Evolutionary conservation across 129 eudicot genomes (phyloP).

Genomic region (Glebionis coronaria): DNA sequence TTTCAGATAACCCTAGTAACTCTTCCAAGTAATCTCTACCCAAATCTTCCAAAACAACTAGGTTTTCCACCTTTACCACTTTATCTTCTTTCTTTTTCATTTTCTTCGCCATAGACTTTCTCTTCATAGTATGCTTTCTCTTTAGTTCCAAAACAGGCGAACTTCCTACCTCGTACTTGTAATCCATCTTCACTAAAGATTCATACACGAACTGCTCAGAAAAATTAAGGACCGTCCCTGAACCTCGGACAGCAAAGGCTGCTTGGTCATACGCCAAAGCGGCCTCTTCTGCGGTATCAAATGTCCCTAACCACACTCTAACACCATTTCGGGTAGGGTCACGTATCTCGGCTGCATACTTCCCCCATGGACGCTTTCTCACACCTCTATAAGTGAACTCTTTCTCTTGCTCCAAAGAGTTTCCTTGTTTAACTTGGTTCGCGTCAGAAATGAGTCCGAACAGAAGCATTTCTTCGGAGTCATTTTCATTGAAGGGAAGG

Average conservation of each 20-base stretch:
- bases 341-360: slow-evolving; percentile 44
- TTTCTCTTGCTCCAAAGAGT: background rate
- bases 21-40: slow-evolving; percentile 44
- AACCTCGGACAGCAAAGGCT: slow-evolving; percentile 33
- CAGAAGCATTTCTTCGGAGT: slow-evolving; percentile 41
- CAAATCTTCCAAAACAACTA: slow-evolving; percentile 41
- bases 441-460: slow-evolving; percentile 24
- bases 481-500: slow-evolving; percentile 39
- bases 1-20: slow-evolving; percentile 29
- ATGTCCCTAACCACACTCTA: slow-evolving; percentile 45
- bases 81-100: slow-evolving; percentile 11
- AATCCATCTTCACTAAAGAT: slow-evolving; percentile 33
- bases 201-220: slow-evolving; percentile 30
- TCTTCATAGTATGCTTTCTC: slow-evolving; percentile 29
- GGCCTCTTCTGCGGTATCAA: slow-evolving; percentile 45
- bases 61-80: slow-evolving; percentile 18
- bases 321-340: slow-evolving; percentile 39
- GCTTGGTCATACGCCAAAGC: slow-evolving; percentile 46
- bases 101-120: slow-evolving; percentile 22
- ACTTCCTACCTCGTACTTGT: slow-evolving; percentile 30
- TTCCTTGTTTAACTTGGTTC: background rate
- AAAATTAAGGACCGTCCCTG: slow-evolving; percentile 30
- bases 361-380: slow-evolving; percentile 44
- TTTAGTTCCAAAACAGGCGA: slow-evolving; percentile 45
- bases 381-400: slow-evolving; percentile 34